Evolutionary conservation across 441 rosid genomes (phyloP).

Genomic region (Pelargonium cotyledonis): DNA sequence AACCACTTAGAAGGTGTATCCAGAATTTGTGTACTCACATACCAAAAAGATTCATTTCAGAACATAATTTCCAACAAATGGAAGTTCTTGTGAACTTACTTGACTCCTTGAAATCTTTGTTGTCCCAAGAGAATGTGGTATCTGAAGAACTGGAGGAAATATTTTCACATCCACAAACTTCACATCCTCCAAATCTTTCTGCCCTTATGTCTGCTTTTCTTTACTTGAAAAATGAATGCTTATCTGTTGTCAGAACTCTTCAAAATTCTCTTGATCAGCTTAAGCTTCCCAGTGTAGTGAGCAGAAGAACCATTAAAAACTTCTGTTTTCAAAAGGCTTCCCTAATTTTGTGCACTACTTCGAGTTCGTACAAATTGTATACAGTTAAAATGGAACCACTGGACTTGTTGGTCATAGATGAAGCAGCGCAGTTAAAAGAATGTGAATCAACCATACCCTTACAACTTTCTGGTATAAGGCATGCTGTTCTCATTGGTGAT

Average conservation of each 20-base stretch:
- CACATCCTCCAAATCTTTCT: background rate
- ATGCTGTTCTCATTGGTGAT: conserved; percentile 12
- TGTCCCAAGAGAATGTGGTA: conserved; percentile 8
- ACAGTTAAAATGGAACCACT: conserved; percentile 8
- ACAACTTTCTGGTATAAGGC: conserved; percentile 18
- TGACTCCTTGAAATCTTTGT: conserved; percentile 3
- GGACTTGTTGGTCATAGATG: conserved; percentile 19
- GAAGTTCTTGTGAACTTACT: conserved; percentile 5
- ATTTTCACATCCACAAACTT: conserved; percentile 5
- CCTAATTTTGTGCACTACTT: conserved; percentile 20
- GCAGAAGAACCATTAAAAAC: background rate
- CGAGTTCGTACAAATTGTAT: conserved; percentile 17
- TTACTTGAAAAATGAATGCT: conserved; percentile 14
- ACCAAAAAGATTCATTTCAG: conserved; percentile 7
- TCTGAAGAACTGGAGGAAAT: conserved; percentile 11
- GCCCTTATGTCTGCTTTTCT: background rate
- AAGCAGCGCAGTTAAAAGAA: conserved; percentile 25
- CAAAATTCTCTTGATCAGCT: conserved; percentile 14
- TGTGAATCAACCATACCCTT: conserved; percentile 22
- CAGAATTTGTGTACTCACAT: conserved; percentile 15
- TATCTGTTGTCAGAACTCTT: conserved; percentile 11
- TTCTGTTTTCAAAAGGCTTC: conserved; percentile 16
- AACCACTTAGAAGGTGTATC: conserved; percentile 13
- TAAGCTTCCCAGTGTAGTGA: conserved; percentile 3
- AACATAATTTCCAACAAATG: background rate